Base-by-base conservation (phyloP, 768 basidiomycete genomes). In the Strobilomyces dryophilus region DNA sequence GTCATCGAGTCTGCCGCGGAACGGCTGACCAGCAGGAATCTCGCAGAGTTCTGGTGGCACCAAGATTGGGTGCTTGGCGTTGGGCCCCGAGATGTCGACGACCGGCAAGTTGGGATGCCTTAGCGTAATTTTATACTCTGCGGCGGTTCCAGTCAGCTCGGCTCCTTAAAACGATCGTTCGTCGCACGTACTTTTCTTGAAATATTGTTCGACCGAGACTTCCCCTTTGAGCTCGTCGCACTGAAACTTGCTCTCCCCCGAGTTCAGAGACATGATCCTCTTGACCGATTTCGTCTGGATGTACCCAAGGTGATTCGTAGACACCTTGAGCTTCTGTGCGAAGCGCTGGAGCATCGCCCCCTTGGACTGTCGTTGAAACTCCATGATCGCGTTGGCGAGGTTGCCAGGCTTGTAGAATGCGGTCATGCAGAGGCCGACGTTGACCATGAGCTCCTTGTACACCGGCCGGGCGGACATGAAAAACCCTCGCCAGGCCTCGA, bases 41-140 rank as follows among this genome's bases (percentile, higher is more conserved):
- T 79, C 71, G 71, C 89, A 91, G 1, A 92, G 46, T 64, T 92
- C 89, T 1, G 85, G 81, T 0, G 89, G 89, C 1, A 89, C 67
- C 59, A 66, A 79, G 40, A 65, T 68, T 1, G 74, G 55, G 31
- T 57, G 60, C 32, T 59, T 57, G 27, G 71, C 44, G 35, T 64
- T 62, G 47, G 35, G 56, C 47, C 59, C 79, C 58, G 56, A 73
- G 8, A 87, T 78, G 53, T 86, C 79, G 37, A 87, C 75, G 10
- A 85, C 74, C 0, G 78, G 82, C 45, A 85, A 60, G 2, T 82
- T 68, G 5, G 83, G 78, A 37, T 75, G 55, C 24, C 66, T 65
- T 8, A 92, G 62, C 0, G 51, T 75, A 36, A 80, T 82, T 0
- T 76, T 76, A 58, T 89, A 82, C 59, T 84, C 87, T 89, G 55